Evolutionary conservation across 176 grass and related monocot species (phyloP).

Genomic region (Oryza coarctata): DNA sequence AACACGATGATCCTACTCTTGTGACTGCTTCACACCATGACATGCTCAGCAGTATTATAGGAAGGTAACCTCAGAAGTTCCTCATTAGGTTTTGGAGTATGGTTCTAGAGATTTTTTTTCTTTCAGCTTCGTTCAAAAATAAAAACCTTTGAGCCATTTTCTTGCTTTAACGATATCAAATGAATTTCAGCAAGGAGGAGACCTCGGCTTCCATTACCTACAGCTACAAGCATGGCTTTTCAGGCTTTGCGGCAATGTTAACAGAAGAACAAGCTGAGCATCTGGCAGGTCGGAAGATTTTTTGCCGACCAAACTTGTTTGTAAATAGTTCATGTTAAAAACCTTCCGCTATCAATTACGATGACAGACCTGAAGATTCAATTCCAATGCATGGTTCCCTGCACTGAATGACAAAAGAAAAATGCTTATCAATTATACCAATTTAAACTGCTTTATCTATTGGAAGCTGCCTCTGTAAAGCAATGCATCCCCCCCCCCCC

Average conservation of each 20-base stretch:
- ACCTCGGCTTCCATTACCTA: not conserved
- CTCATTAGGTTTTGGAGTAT: not conserved
- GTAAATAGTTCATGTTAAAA: not conserved
- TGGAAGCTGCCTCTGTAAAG: not conserved
- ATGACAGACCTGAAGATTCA: not conserved
- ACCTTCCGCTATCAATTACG: not conserved
- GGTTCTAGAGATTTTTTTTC: not conserved
- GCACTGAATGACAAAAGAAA: not conserved
- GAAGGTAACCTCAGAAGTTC: not conserved
- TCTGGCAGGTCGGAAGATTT: not conserved
- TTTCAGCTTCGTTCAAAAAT: no score
- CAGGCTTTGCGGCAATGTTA: not conserved
- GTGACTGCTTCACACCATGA: constrained; percentile 20
- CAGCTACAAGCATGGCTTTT: constrained; percentile 1
- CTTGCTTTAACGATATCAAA: not conserved
- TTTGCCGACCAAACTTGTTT: not conserved
- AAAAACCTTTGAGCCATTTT: not conserved
- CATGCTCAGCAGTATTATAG: not conserved
- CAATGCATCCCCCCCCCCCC: not conserved
- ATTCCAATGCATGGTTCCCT: not conserved
- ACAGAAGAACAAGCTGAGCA: not conserved
- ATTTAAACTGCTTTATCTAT: not conserved
- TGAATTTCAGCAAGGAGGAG: not conserved
- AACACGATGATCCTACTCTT: not conserved
- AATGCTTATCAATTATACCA: not conserved